Evolutionary conservation across 1,284 basidiomycete genomes (phyloP).

Genomic region (Ustilago sp.): DNA sequence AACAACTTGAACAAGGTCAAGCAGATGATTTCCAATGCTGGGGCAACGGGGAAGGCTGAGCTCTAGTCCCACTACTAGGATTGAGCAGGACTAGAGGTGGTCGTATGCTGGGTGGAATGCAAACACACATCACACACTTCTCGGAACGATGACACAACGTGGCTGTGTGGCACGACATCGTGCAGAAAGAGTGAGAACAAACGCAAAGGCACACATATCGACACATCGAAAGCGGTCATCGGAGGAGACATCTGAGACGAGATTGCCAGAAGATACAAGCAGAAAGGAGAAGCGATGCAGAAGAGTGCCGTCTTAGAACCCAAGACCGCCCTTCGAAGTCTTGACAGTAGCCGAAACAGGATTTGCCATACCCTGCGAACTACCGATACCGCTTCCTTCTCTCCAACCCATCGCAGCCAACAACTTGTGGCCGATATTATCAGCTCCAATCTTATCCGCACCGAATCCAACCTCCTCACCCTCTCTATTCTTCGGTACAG

Average conservation of each 20-base stretch:
- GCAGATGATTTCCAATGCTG: slow-evolving; percentile 22
- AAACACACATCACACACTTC: no score
- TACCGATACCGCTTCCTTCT: slow-evolving; percentile 63
- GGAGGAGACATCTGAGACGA: background rate
- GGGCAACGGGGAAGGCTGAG: slow-evolving; percentile 14
- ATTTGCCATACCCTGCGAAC: slow-evolving; percentile 60
- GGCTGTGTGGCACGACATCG: background rate
- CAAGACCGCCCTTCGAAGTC: slow-evolving; percentile 61
- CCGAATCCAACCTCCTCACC: slow-evolving; percentile 65
- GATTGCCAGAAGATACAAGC: background rate
- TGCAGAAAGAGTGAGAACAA: background rate
- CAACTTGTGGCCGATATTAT: slow-evolving; percentile 67
- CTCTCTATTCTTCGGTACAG: slow-evolving; percentile 60
- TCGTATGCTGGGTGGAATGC: no score
- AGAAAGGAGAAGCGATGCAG: no score
- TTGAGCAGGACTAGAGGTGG: background rate
- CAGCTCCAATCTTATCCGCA: slow-evolving; percentile 64
- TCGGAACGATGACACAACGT: background rate
- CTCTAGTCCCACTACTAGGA: slow-evolving; percentile 15
- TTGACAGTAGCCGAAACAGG: slow-evolving; percentile 67
- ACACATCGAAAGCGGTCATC: background rate
- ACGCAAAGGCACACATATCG: background rate
- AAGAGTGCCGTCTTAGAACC: slow-evolving; percentile 31
- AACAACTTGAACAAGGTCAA: slow-evolving; percentile 48
- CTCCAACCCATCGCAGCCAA: slow-evolving; percentile 68